Percentiles rank a stretch among this genome's conserved stretches.
These are phyloP conservation scores for Pythium grandisporangium DNA, from an alignment of 352 stramenopile genomes.

Conservation along the genomic window DNA sequence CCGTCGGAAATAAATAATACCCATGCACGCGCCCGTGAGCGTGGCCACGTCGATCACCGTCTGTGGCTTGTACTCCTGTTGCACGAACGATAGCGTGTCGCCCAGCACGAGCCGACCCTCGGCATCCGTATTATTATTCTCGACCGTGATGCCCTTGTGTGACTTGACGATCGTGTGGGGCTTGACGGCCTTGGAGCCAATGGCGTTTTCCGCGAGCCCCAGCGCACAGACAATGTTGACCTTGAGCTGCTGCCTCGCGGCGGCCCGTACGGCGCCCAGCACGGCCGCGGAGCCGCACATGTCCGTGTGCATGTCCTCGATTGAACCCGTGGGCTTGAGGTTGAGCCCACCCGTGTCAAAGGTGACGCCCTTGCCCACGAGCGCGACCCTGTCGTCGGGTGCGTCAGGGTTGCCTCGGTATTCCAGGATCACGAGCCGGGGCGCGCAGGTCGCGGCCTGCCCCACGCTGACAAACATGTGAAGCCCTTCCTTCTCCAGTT, in stretches of 20 bases:
- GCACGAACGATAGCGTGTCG: constrained; percentile 84
- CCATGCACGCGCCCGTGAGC: constrained; percentile 86
- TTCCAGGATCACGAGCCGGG: constrained; percentile 79
- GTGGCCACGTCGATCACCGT: constrained; percentile 93
- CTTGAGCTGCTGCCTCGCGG: constrained; percentile 57
- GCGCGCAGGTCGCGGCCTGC: constrained; percentile 55
- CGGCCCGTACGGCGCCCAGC: constrained; percentile 68
- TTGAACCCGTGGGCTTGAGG: constrained; percentile 88
- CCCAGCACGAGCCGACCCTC: constrained; percentile 88
- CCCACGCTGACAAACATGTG: constrained; percentile 83
- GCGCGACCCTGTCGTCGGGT: constrained; percentile 46
- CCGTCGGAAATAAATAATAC: too few relatives aligned
- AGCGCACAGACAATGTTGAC: constrained; percentile 77
- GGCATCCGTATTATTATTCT: constrained; percentile 91
- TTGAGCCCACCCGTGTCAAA: constrained; percentile 95
- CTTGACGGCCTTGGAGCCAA: constrained; percentile 83
- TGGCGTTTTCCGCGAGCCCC: constrained; percentile 75
- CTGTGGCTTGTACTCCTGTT: constrained; percentile 84
- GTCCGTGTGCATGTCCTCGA: constrained; percentile 91
- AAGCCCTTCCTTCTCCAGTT: constrained; percentile 72
- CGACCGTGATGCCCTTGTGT: constrained; percentile 85
- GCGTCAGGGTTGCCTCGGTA: constrained; percentile 63
- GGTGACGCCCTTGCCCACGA: constrained; percentile 93
- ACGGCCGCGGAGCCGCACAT: constrained; percentile 88
- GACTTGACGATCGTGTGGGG: constrained; percentile 85